A percentile compares a stretch with the other conserved stretches of the same genome.
phyloP scores from a whole-genome alignment of 106 monocot species.

The Vanilla planifolia region DNA sequence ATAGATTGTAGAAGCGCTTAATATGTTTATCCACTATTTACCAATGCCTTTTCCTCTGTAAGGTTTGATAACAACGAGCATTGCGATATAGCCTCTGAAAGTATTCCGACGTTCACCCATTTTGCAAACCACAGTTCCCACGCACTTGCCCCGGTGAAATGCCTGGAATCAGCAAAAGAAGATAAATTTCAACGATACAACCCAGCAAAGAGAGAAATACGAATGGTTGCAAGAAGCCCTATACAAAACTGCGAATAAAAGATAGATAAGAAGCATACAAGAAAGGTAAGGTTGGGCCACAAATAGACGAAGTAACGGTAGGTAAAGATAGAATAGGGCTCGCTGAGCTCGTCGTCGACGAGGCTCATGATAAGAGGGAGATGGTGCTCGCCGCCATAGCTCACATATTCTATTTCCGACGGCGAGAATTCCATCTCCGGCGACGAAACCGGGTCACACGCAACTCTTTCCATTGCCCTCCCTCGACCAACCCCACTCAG shows the following conservation, averaged over 20 bases:
- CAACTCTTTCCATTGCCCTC: conserved; percentile 6
- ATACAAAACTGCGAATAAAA: not conserved
- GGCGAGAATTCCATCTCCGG: conserved; percentile 15
- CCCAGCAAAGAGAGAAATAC: not conserved
- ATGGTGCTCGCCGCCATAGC: conserved; percentile 97
- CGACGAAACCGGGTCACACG: conserved; percentile 13
- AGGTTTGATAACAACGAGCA: conserved; percentile 94
- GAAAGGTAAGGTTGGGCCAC: conserved; percentile 92
- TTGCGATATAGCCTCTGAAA: conserved; percentile 90
- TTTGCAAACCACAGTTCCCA: conserved; percentile 99
- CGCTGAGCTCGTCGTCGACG: conserved; percentile 95
- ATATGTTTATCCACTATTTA: conserved; percentile 4
- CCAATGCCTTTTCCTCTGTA: conserved; percentile 93
- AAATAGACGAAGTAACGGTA: conserved; percentile 99
- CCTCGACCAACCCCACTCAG: too few species aligned
- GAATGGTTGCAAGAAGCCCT: not conserved
- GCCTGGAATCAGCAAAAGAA: conserved; percentile 31
- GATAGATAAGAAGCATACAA: conserved; percentile 33
- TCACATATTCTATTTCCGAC: conserved; percentile 74
- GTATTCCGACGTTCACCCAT: conserved; percentile 82
- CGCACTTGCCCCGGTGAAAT: conserved; percentile 81
- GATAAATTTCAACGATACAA: not conserved
- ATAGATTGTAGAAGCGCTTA: not conserved
- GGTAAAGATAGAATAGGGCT: conserved; percentile 99
- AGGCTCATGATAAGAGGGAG: conserved; percentile 91